phyloP scores from a whole-genome alignment of 768 basidiomycete species.

The Mycena metata region DNA sequence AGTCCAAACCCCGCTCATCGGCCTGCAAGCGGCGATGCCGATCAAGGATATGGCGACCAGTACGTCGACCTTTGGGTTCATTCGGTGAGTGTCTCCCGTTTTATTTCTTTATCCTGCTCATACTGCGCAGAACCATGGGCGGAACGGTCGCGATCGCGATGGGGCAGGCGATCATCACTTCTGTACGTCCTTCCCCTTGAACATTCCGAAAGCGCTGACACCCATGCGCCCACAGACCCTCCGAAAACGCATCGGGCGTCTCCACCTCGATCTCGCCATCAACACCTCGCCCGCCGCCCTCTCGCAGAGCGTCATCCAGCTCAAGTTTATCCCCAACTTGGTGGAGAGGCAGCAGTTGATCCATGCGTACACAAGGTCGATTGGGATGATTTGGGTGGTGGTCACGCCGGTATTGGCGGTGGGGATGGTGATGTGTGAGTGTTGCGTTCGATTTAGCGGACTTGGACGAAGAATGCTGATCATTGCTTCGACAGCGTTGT shows the following conservation, averaged over 20 bases:
- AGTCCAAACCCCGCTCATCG: constrained; percentile 73
- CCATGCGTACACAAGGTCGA: constrained; percentile 73
- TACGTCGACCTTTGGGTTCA: constrained; percentile 77
- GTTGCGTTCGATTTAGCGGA: constrained; percentile 18
- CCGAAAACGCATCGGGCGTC: constrained; percentile 51
- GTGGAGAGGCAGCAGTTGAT: constrained; percentile 62
- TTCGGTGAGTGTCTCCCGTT: constrained; percentile 59
- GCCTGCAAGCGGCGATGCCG: constrained; percentile 90
- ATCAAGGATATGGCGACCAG: constrained; percentile 88
- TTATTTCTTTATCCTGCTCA: constrained; percentile 8
- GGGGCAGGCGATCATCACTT: constrained; percentile 79
- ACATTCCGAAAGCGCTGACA: neutral
- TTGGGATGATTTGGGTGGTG: constrained; percentile 75
- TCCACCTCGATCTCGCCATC: constrained; percentile 51
- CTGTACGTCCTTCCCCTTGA: constrained; percentile 52
- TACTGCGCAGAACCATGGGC: constrained; percentile 67
- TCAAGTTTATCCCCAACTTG: constrained; percentile 66
- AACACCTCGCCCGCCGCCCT: constrained; percentile 59
- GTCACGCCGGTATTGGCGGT: constrained; percentile 69
- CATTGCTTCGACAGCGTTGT: constrained; percentile 56
- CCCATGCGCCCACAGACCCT: constrained; percentile 49
- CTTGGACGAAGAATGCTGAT: too few species aligned
- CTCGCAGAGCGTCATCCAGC: constrained; percentile 58
- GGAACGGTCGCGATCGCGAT: constrained; percentile 83
- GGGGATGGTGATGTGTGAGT: constrained; percentile 52